Evolutionary conservation across 2,329 filamentous ascomycete genomes (phyloP).

Genomic region (Fusarium tuaranense): DNA sequence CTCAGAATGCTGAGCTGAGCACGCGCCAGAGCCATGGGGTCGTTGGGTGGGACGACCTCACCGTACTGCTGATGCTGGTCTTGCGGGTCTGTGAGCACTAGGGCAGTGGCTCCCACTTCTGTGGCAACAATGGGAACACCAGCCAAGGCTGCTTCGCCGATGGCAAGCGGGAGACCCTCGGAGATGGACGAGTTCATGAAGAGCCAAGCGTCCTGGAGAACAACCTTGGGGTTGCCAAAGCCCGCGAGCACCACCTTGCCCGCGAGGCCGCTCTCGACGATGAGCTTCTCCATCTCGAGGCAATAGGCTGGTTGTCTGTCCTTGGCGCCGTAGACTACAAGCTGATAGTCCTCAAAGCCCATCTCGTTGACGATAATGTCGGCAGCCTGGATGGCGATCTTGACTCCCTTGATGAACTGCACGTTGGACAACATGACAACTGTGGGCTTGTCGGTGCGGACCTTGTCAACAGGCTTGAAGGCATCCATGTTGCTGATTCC

Average conservation of each 20-base stretch:
- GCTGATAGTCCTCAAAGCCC: slow-evolving; percentile 32
- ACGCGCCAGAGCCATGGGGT: slow-evolving; percentile 31
- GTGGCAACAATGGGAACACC: slow-evolving; percentile 37
- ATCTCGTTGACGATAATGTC: slow-evolving; percentile 35
- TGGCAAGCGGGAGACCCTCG: slow-evolving; percentile 33
- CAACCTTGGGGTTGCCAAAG: slow-evolving; percentile 34
- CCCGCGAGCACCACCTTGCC: slow-evolving; percentile 31
- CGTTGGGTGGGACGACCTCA: slow-evolving; percentile 34
- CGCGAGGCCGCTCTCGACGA: slow-evolving; percentile 18
- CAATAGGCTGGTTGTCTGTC: slow-evolving; percentile 33
- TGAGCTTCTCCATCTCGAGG: slow-evolving; percentile 38
- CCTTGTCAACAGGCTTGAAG: slow-evolving; percentile 34
- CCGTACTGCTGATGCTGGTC: slow-evolving; percentile 34
- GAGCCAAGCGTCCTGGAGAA: slow-evolving; percentile 35
- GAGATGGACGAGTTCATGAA: slow-evolving; percentile 40
- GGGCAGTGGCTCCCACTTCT: slow-evolving; percentile 32
- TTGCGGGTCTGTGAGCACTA: slow-evolving; percentile 31
- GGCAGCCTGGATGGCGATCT: slow-evolving; percentile 32
- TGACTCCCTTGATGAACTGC: slow-evolving; percentile 37
- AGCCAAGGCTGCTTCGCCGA: slow-evolving; percentile 33
- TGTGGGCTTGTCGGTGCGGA: slow-evolving; percentile 32
- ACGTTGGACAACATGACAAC: slow-evolving; percentile 38
- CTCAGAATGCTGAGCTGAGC: slow-evolving; percentile 31
- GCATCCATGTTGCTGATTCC: slow-evolving; percentile 35
- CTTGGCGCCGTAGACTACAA: slow-evolving; percentile 34